These are phyloP conservation scores for Coriaria nepalensis DNA, from an alignment of 306 rosid species.

Conservation along the genomic window DNA sequence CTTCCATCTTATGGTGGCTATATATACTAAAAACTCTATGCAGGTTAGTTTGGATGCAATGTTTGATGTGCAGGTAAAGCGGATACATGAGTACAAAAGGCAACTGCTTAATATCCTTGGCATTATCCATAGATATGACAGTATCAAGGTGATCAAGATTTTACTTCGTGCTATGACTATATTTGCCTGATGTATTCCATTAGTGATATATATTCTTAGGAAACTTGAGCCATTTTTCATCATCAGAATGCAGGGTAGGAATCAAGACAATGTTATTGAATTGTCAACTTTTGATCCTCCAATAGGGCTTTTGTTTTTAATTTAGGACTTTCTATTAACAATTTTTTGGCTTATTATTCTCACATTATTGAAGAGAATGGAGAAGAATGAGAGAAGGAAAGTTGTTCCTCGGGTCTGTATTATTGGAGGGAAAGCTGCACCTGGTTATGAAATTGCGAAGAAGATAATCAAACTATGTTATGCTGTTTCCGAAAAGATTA, in stretches of 20 bases:
- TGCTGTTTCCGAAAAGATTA: conserved; percentile 50
- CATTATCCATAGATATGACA: conserved; percentile 60
- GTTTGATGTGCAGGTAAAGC: conserved; percentile 76
- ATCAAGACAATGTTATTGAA: neutral
- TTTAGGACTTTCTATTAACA: neutral
- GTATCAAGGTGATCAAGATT: conserved; percentile 45
- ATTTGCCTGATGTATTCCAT: too few relatives aligned
- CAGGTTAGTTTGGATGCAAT: conserved; percentile 75
- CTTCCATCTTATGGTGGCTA: too few relatives aligned
- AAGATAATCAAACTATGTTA: conserved; percentile 63
- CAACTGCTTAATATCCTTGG: conserved; percentile 64
- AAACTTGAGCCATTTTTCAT: neutral
- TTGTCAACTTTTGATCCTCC: neutral
- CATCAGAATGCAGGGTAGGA: too few relatives aligned
- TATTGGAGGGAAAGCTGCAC: conserved; percentile 75
- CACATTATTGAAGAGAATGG: conserved; percentile 37
- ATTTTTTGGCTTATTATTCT: conserved; percentile 10
- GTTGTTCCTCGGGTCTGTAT: conserved; percentile 74
- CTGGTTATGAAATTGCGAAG: conserved; percentile 61
- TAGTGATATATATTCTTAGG: too few relatives aligned
- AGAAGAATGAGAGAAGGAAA: conserved; percentile 36
- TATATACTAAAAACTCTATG: conserved; percentile 13
- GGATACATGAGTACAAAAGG: conserved; percentile 70
- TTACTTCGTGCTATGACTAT: conserved; percentile 7
- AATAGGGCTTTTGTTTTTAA: neutral